Percentiles rank a stretch among this genome's conserved stretches.
Conservation (phyloP, 805 yeast species). For the Hyphopichia homilentoma region DNA sequence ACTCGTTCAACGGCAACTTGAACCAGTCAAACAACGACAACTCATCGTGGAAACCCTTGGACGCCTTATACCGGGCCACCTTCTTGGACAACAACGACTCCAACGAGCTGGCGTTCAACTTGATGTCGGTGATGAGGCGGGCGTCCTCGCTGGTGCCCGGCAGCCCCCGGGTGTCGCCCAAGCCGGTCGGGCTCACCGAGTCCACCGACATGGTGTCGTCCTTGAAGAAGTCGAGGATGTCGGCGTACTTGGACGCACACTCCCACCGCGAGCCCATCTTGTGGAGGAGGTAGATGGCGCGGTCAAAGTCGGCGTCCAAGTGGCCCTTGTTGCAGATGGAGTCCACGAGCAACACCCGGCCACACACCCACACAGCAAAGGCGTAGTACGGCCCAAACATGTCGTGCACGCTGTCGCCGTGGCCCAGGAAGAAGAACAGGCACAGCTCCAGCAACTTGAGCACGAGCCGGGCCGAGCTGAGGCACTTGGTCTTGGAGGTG, state of each 20-base stretch:
- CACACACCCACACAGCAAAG: slow-evolving; percentile 15
- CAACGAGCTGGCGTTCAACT: slow-evolving; percentile 13
- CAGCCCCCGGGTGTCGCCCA: not conserved
- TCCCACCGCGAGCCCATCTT: slow-evolving; percentile 12
- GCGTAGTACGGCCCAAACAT: slow-evolving; percentile 15
- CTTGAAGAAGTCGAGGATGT: slow-evolving; percentile 13
- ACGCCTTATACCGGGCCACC: slow-evolving; percentile 8
- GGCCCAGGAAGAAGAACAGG: slow-evolving; percentile 4
- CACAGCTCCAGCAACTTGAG: slow-evolving; percentile 7
- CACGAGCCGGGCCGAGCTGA: slow-evolving; percentile 8
- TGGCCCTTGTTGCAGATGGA: slow-evolving; percentile 5
- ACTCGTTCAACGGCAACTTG: slow-evolving; percentile 9
- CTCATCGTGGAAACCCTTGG: slow-evolving; percentile 8
- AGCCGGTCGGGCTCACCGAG: not conserved
- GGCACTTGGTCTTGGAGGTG: slow-evolving; percentile 9
- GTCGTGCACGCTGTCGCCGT: slow-evolving; percentile 7
- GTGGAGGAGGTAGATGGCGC: slow-evolving; percentile 6
- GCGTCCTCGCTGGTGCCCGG: slow-evolving; percentile 3
- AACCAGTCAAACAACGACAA: slow-evolving; percentile 14
- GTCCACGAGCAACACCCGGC: slow-evolving; percentile 12
- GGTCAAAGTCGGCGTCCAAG: slow-evolving; percentile 9
- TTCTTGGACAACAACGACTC: slow-evolving; percentile 12
- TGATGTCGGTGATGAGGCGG: slow-evolving; percentile 11
- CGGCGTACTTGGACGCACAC: slow-evolving; percentile 13
- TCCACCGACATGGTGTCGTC: slow-evolving; percentile 1